Evolutionary conservation across 2,329 filamentous ascomycete species (phyloP).

Genomic region (Fusarium azukiicola): DNA sequence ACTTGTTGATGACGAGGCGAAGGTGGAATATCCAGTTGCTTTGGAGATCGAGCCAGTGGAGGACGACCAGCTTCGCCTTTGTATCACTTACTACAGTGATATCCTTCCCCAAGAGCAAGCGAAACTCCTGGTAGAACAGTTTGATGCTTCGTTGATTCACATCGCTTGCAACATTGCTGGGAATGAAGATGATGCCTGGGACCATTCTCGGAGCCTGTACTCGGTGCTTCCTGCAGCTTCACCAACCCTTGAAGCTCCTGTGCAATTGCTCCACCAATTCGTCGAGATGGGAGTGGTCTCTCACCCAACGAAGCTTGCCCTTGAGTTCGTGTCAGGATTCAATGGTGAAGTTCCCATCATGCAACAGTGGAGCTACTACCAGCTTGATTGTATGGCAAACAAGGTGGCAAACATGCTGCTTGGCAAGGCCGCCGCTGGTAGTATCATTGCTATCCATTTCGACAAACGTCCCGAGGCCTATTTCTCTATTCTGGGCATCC

Average conservation of each 20-base stretch:
- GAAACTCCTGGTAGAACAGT: conserved; percentile 83
- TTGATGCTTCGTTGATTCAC: conserved; percentile 83
- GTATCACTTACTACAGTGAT: conserved; percentile 83
- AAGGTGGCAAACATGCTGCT: conserved; percentile 84
- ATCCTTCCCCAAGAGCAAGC: conserved; percentile 86
- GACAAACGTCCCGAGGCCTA: conserved; percentile 93
- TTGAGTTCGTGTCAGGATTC: conserved; percentile 87
- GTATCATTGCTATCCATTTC: conserved; percentile 88
- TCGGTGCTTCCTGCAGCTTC: conserved; percentile 84
- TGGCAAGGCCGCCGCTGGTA: conserved; percentile 73
- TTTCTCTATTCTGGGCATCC: conserved; percentile 89
- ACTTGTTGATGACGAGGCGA: conserved; percentile 82
- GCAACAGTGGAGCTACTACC: conserved; percentile 85
- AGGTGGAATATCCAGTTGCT: conserved; percentile 89
- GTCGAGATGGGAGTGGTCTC: conserved; percentile 82
- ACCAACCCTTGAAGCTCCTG: conserved; percentile 76
- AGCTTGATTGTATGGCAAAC: conserved; percentile 87
- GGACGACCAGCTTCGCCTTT: conserved; percentile 75
- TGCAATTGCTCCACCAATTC: conserved; percentile 87
- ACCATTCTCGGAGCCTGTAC: conserved; percentile 67
- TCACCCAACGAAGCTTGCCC: conserved; percentile 81
- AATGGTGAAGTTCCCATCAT: conserved; percentile 68
- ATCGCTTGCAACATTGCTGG: conserved; percentile 74
- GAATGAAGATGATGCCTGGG: conserved; percentile 63
- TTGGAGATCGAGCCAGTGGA: conserved; percentile 85